phyloP scores from a whole-genome alignment of 2,329 filamentous ascomycete species.

The Cryoendolithus antarcticus region DNA sequence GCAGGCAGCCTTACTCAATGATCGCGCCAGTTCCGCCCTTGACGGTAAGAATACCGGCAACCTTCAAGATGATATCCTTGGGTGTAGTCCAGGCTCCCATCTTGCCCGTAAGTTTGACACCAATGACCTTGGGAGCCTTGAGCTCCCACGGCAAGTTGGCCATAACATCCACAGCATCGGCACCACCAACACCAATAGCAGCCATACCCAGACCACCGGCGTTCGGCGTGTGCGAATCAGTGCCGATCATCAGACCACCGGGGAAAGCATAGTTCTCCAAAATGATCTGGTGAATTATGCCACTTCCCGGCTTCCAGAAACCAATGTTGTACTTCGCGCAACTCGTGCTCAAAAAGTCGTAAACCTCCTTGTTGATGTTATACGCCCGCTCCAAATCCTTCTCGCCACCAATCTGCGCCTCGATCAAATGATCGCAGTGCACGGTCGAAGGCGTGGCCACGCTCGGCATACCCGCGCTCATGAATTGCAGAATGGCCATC shows the following conservation, averaged over 20 bases:
- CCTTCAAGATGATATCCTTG: constrained; percentile 92
- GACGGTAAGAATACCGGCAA: constrained; percentile 91
- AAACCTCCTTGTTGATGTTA: constrained; percentile 97
- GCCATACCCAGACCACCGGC: constrained; percentile 90
- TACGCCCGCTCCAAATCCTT: constrained; percentile 90
- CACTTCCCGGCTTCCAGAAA: constrained; percentile 97
- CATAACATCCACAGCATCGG: constrained; percentile 98
- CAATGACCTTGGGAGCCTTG: constrained; percentile 94
- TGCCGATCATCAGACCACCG: constrained; percentile 93
- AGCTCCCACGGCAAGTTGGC: constrained; percentile 94
- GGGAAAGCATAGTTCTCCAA: constrained; percentile 99
- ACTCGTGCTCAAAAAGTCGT: constrained; percentile 86
- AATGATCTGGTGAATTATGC: constrained; percentile 98
- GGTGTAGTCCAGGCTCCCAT: constrained; percentile 84
- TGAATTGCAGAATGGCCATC: constrained; percentile 99
- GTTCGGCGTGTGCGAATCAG: constrained; percentile 96
- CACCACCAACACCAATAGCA: constrained; percentile 90
- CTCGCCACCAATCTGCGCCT: constrained; percentile 82
- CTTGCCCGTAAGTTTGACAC: constrained; percentile 85
- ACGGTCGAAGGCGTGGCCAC: constrained; percentile 92
- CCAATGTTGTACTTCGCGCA: constrained; percentile 99
- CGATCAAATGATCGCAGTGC: constrained; percentile 98
- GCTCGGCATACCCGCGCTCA: constrained; percentile 92
- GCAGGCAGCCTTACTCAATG: constrained; percentile 48
- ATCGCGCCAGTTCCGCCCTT: constrained; percentile 95